Evolutionary conservation across 2,329 filamentous ascomycete species (phyloP), one percentile per base, ranked within the genome.

Genomic region (Verruconis gallopava): DNA sequence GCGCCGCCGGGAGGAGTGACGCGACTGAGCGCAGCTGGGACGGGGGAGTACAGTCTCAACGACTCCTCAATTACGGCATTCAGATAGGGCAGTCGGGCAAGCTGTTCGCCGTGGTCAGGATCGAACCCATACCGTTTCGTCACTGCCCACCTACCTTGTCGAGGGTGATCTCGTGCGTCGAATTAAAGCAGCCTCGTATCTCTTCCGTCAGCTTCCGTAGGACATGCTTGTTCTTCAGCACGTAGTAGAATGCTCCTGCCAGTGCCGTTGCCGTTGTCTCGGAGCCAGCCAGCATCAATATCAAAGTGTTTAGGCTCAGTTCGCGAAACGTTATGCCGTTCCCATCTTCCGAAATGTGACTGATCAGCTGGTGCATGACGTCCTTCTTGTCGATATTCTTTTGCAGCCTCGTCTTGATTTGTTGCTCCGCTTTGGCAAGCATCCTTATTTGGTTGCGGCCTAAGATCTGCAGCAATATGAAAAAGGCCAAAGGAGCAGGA

Each of bases 271-370:
- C 43, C 5, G 39, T 43, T 5, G 43, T 45, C 20, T 45, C 43
- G 19, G n/a, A 25, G 5, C 43, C 43, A 12, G 43, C 43, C 17
- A 45, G 5, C 2, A 45, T 19, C 2, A 45, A 13, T 5, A 40
- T 37, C 6, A 19, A 19, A 6, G 56, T 57, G 3, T 59, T 63
- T 1, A 52, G 48, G 40, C 57, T 49, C 14, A 64, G 55, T 39
- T 60, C 55, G 0, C 38, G 49, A 13, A 43, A 18, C 0, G 50
- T 45, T 20, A 60, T 40, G 1, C 12, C 38, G 6, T 40, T 35
- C 2, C 45, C 42, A 4, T 46, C 42, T 2, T 47, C 43, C 32
- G 44, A 15, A 32, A 25, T 34, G 9, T 34, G 30, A 3, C 42
- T 33, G 15, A 40, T 25, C 21, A 33, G 44, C 1, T 19, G 21